Evolutionary conservation across 2,329 filamentous ascomycete genomes (phyloP).

Genomic region (Zymoseptoria ardabiliae): DNA sequence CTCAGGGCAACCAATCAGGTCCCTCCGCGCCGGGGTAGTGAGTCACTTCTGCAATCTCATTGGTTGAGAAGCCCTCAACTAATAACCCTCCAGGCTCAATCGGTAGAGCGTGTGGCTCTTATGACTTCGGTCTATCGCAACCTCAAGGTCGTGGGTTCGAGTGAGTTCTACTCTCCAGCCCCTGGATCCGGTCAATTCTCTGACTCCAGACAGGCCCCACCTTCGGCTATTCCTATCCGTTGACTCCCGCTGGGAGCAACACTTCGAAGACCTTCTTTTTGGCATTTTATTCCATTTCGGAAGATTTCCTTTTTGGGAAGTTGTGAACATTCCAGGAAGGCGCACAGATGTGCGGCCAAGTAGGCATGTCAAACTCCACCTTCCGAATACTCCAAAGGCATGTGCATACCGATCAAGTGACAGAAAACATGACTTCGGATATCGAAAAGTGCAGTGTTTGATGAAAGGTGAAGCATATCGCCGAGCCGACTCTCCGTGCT

Average conservation of each 20-base stretch:
- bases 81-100: neutral
- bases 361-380: no score
- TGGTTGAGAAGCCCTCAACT: neutral
- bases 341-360: no score
- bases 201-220: conserved; percentile 6
- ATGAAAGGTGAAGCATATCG: no score
- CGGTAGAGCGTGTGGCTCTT: conserved; percentile 22
- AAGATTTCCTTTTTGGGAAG: neutral
- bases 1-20: neutral
- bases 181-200: no score
- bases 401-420: no score
- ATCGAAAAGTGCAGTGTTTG: no score
- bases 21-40: neutral
- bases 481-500: no score
- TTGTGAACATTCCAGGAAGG: neutral
- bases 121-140: conserved; percentile 3
- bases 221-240: conserved; percentile 22
- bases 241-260: neutral
- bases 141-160: conserved; percentile 22
- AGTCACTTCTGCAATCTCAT: neutral
- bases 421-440: no score
- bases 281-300: neutral
- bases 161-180: neutral
- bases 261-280: neutral
- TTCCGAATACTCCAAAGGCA: no score